Evolutionary conservation across 306 rosid species (phyloP), one percentile per base, ranked within the genome.

Genomic region (Medicago lupulina): DNA sequence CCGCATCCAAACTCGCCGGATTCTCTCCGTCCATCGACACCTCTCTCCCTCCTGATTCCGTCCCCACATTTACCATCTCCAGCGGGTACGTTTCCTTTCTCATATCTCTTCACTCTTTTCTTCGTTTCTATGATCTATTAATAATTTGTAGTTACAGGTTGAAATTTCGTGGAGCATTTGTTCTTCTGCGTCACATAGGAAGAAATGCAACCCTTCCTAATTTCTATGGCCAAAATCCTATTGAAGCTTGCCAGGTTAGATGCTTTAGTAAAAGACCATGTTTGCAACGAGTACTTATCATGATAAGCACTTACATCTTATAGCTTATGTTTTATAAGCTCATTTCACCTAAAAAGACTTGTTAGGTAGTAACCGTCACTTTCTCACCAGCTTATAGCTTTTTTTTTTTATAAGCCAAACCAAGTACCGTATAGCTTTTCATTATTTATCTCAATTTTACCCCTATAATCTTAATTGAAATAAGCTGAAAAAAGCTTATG

Each of bases 171-270:
- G 99, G 99, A 47, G 65, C 83, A 1, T 43, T 16, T 74, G 92
- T 83, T 63, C 96, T 92, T 46, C 91, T 95, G 16, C 93, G 93
- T 8, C 82, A 88, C 55, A 51, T 95, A 65, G 97, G 88, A 40
- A 86, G 88, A 57, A 79, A 76, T 82, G 67, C 92, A 47, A 46
- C 57, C 55, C 70, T 83, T 69, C 88, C 91, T n/a, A 76, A 88
- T 84, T 88, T 90, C 71, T 90, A 86, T 47, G 97, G 97, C 13
- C 81, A 75, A 75, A 81, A 89, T 76, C 88, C 92, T 31, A 66
- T 82, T 68, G 90, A 90, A 54, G 62, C 90, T 80, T 54, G 82
- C 76, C 96, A 90, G 89, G 97, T 3, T 13, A 38, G 1, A 10
- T 55, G 7, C 1, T 55, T 19, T 18, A 19, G 28, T 57, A 3